A percentile compares a stretch with the other conserved stretches of the same genome.
Evolutionary conservation across 2,329 filamentous ascomycete species (phyloP).

Genomic region (Nothopassalora personata): DNA sequence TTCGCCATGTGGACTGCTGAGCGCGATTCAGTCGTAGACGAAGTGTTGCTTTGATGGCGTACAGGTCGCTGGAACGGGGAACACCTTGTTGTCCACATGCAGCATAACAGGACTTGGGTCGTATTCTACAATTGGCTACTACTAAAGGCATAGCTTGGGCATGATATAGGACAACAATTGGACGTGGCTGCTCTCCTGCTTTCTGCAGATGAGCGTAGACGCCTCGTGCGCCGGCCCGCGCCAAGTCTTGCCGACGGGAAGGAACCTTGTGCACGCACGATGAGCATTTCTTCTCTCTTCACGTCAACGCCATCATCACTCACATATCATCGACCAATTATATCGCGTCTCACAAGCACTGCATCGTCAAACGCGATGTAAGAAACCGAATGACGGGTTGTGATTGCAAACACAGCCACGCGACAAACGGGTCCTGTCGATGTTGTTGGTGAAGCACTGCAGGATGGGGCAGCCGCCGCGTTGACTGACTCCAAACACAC

Average conservation of each 20-base stretch:
- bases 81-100: not conserved
- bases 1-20: not conserved
- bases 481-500: not conserved
- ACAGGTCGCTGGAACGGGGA: not conserved
- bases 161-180: slow-evolving; percentile 3
- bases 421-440: not conserved
- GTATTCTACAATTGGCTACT: not conserved
- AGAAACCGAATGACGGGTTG: not conserved
- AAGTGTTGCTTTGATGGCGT: not conserved
- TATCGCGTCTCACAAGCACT: not conserved
- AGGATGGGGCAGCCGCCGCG: slow-evolving; percentile 1
- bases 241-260: not conserved
- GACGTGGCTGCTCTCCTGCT: not conserved
- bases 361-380: not conserved
- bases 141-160: not conserved
- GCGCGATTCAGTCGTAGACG: not conserved
- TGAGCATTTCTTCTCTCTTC: not conserved
- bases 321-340: not conserved
- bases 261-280: not conserved
- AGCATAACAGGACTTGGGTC: not conserved
- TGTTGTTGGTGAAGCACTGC: not conserved
- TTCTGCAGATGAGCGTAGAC: not conserved
- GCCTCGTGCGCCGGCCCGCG: not conserved
- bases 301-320: not conserved
- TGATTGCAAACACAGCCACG: not conserved